A percentile compares a stretch with the other conserved stretches of the same genome.
Conservation (phyloP, 495 filamentous ascomycete genomes). For the Achaetomiella virescens region DNA sequence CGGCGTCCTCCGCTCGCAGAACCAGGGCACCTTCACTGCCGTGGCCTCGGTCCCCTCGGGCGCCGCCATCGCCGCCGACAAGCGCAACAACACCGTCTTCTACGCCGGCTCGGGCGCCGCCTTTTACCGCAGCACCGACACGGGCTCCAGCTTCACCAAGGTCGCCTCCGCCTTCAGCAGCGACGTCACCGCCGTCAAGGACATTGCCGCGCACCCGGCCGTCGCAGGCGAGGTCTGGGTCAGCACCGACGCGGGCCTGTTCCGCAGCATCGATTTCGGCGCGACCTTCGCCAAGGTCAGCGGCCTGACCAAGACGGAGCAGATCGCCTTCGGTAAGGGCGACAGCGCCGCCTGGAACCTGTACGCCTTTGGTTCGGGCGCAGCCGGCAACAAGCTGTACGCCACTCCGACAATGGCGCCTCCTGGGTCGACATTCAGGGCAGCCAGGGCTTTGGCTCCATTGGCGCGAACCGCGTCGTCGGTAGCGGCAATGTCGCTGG, state of each 20-base stretch:
- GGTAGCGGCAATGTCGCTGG: conserved; percentile 46
- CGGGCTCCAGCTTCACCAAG: conserved; percentile 38
- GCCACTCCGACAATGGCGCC: conserved; percentile 43
- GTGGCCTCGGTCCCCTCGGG: conserved; percentile 39
- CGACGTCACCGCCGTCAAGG: conserved; percentile 34
- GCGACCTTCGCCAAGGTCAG: conserved; percentile 36
- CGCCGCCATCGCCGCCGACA: conserved; percentile 48
- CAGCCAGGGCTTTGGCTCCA: conserved; percentile 46
- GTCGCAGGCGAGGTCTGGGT: conserved; percentile 48
- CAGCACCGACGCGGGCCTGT: conserved; percentile 48
- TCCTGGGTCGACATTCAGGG: conserved; percentile 51
- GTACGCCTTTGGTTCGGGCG: conserved; percentile 46
- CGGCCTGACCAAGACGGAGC: conserved; percentile 35
- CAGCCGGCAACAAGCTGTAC: conserved; percentile 42
- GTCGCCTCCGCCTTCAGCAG: conserved; percentile 29
- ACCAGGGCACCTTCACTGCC: conserved; percentile 37
- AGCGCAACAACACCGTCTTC: conserved; percentile 45
- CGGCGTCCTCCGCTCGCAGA: conserved; percentile 39
- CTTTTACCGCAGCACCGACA: conserved; percentile 46
- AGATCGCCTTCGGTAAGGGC: conserved; percentile 41
- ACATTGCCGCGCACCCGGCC: conserved; percentile 45
- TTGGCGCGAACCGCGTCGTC: conserved; percentile 39
- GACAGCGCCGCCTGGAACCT: conserved; percentile 36
- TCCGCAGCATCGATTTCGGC: conserved; percentile 47
- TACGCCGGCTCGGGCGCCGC: conserved; percentile 42